Percentiles rank a stretch among this genome's conserved stretches.
These are phyloP conservation scores for Colletotrichum musicola DNA, from an alignment of 2,329 filamentous ascomycete species.

Conservation along the genomic window DNA sequence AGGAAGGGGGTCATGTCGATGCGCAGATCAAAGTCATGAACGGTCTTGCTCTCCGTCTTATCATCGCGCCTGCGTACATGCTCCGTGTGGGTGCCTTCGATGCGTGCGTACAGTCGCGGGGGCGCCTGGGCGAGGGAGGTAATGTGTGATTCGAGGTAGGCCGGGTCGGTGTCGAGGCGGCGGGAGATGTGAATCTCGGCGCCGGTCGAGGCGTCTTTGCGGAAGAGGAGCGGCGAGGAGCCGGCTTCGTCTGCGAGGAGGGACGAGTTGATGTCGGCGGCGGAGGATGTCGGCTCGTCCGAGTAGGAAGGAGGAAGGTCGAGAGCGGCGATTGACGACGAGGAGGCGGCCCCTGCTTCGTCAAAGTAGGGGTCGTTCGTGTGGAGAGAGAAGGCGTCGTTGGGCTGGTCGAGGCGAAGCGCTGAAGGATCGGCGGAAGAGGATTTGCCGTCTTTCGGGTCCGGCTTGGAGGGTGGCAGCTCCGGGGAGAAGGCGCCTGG, in stretches of 20 bases:
- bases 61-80: constrained; percentile 55
- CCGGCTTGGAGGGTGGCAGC: constrained; percentile 27
- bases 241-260: constrained; percentile 41
- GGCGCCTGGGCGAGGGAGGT: constrained; percentile 58
- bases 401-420: constrained; percentile 43
- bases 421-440: constrained; percentile 19
- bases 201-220: constrained; percentile 49
- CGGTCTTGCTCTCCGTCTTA: constrained; percentile 58
- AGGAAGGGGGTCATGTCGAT: constrained; percentile 72
- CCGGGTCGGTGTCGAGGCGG: constrained; percentile 59
- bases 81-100: constrained; percentile 67
- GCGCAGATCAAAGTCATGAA: constrained; percentile 71
- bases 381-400: constrained; percentile 46
- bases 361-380: constrained; percentile 50
- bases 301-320: constrained; percentile 62
- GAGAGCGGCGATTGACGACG: constrained; percentile 46
- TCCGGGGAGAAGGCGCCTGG: constrained; percentile 40
- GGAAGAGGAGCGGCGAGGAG: constrained; percentile 45
- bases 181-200: constrained; percentile 58
- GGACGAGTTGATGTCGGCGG: constrained; percentile 19
- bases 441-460: constrained; percentile 20
- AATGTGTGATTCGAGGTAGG: constrained; percentile 60
- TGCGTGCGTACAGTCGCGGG: constrained; percentile 64
- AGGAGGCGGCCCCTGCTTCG: constrained; percentile 51
- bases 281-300: constrained; percentile 47